Evolutionary conservation across 371 early-diverging fungal genomes (phyloP).

Genomic region (Blastocladiella emersonii): DNA sequence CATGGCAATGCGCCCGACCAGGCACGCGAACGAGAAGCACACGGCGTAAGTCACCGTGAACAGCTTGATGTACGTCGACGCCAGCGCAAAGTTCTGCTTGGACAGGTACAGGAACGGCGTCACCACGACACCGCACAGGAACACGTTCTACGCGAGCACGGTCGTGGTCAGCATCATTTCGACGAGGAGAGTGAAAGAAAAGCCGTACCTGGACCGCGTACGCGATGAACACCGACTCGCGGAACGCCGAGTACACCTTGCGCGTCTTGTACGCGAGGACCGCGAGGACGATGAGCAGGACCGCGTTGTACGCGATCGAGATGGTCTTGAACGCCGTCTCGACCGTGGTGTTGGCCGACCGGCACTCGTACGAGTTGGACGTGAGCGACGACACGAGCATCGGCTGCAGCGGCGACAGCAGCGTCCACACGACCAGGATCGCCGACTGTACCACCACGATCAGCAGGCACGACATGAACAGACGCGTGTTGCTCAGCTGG

Average conservation of each 20-base stretch:
- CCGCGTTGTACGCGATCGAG: background rate
- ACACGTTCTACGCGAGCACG: background rate
- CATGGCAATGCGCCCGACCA: background rate
- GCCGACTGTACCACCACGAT: background rate
- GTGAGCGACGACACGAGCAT: background rate
- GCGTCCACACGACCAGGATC: background rate
- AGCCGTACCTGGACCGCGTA: background rate
- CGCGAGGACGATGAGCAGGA: background rate
- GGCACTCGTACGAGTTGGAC: background rate
- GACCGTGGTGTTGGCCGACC: background rate
- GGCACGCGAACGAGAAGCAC: background rate
- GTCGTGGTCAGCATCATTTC: too few species aligned
- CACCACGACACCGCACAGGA: background rate
- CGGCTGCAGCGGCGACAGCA: background rate
- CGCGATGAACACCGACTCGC: background rate
- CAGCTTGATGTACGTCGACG: background rate
- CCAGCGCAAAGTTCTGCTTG: background rate
- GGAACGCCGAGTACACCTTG: background rate
- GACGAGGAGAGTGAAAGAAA: too few species aligned
- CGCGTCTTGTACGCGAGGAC: slow-evolving; percentile 1
- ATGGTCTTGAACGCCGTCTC: background rate
- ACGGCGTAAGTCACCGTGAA: background rate
- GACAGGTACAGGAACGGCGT: background rate
- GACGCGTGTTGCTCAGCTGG: background rate
- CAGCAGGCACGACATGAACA: background rate